Evolutionary conservation across 257 asterid species (phyloP).

Genomic region (Misopates orontium): DNA sequence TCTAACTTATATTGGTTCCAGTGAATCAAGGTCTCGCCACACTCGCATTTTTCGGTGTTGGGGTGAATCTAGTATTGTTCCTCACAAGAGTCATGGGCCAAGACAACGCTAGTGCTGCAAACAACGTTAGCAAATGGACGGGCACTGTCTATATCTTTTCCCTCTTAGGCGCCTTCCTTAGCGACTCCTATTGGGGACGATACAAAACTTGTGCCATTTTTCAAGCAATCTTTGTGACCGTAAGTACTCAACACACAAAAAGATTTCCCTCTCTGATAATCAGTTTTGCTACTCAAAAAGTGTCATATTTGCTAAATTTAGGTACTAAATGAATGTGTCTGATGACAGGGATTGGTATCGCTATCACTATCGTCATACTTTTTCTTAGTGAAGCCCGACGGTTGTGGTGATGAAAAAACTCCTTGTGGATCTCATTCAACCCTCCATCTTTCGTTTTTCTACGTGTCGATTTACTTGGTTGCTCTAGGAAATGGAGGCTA

Average conservation of each 20-base stretch:
- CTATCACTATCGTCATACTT: conserved; percentile 57
- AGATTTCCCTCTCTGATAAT: background rate
- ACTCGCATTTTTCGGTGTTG: conserved; percentile 88
- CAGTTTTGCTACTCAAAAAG: background rate
- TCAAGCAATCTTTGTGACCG: conserved; percentile 69
- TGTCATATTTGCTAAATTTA: background rate
- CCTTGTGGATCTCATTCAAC: conserved; percentile 53
- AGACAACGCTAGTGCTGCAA: conserved; percentile 92
- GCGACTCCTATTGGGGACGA: conserved; percentile 92
- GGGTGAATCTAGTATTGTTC: conserved; percentile 77
- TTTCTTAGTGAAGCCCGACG: conserved; percentile 64
- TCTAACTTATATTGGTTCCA: conserved; percentile 21
- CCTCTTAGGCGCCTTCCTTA: conserved; percentile 87
- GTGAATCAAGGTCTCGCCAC: conserved; percentile 94
- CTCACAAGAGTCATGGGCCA: conserved; percentile 82
- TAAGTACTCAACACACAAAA: conserved; percentile 37
- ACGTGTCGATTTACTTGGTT: conserved; percentile 68
- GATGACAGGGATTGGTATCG: conserved; percentile 60
- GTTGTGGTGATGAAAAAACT: conserved; percentile 62
- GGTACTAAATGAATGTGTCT: background rate
- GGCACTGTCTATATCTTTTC: conserved; percentile 91
- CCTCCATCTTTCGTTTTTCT: conserved; percentile 52
- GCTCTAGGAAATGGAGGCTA: conserved; percentile 94
- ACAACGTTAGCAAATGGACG: conserved; percentile 88
- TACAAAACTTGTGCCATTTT: conserved; percentile 80